phyloP scores from a whole-genome alignment of 2,329 filamentous ascomycete genomes.

The Lecanoromycetidae sp. region DNA sequence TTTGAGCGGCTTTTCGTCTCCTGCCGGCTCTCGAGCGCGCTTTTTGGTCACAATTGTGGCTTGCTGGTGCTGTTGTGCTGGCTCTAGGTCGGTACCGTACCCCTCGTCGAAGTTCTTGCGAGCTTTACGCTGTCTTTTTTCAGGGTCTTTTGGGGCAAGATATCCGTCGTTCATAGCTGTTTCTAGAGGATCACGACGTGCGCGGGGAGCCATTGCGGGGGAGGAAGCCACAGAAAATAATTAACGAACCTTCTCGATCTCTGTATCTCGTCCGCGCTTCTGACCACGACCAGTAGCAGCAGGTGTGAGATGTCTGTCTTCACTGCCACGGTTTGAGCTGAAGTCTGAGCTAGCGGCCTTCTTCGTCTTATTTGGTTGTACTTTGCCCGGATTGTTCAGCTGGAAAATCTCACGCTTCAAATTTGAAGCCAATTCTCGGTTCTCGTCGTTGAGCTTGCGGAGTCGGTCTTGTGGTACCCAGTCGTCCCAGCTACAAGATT shows the following conservation, averaged over 20 bases:
- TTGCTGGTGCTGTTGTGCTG: too few species aligned
- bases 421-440: constrained; percentile 66
- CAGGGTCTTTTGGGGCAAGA: too few species aligned
- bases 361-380: constrained; percentile 27
- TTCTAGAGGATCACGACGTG: too few species aligned
- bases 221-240: neutral
- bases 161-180: too few species aligned
- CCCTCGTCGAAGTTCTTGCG: too few species aligned
- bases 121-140: too few species aligned
- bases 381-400: constrained; percentile 23
- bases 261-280: constrained; percentile 65
- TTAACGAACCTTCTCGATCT: constrained; percentile 59
- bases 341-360: constrained; percentile 39
- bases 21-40: too few species aligned
- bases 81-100: too few species aligned
- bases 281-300: constrained; percentile 54
- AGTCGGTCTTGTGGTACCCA: constrained; percentile 92
- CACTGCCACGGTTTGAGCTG: constrained; percentile 59
- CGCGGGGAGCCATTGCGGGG: too few species aligned
- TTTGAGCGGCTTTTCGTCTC: too few species aligned
- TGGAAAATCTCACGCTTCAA: constrained; percentile 32
- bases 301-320: constrained; percentile 57
- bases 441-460: constrained; percentile 88
- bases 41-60: too few species aligned
- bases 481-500: constrained; percentile 68